A percentile compares a stretch with the other conserved stretches of the same genome.
These are phyloP conservation scores for Stephanodiscus minutulus DNA, from an alignment of 108 stramenopile genomes.

Conservation along the genomic window DNA sequence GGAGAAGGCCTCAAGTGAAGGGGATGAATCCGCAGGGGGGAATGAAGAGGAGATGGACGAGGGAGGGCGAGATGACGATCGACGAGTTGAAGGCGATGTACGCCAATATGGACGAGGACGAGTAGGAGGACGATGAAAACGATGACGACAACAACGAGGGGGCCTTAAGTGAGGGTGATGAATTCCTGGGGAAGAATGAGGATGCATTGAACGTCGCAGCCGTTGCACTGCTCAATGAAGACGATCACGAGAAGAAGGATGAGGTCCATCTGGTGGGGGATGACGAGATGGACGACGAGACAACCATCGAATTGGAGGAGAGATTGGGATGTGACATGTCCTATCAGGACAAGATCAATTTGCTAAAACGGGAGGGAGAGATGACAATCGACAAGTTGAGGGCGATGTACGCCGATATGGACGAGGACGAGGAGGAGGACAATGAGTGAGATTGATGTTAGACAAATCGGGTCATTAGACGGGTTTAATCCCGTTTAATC, in stretches of 20 bases:
- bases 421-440: slow-evolving; percentile 53
- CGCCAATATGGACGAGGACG: slow-evolving; percentile 32
- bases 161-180: neutral
- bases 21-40: too few species aligned
- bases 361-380: slow-evolving; percentile 53
- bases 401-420: slow-evolving; percentile 52
- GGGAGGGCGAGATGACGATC: slow-evolving; percentile 59
- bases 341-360: slow-evolving; percentile 10
- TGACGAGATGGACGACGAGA: slow-evolving; percentile 63
- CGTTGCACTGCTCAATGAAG: slow-evolving; percentile 10
- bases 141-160: slow-evolving; percentile 53
- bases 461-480: too few species aligned
- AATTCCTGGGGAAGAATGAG: neutral
- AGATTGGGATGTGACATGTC: slow-evolving; percentile 4
- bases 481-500: too few species aligned
- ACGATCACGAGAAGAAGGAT: slow-evolving; percentile 53
- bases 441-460: too few species aligned
- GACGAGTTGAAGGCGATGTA: slow-evolving; percentile 63
- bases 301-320: slow-evolving; percentile 53
- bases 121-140: slow-evolving; percentile 64
- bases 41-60: too few species aligned
- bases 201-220: neutral
- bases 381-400: slow-evolving; percentile 69
- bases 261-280: slow-evolving; percentile 8
- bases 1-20: too few species aligned